Conservation (phyloP, 2,329 filamentous ascomycete species). For the Periconia macrospinosa region DNA sequence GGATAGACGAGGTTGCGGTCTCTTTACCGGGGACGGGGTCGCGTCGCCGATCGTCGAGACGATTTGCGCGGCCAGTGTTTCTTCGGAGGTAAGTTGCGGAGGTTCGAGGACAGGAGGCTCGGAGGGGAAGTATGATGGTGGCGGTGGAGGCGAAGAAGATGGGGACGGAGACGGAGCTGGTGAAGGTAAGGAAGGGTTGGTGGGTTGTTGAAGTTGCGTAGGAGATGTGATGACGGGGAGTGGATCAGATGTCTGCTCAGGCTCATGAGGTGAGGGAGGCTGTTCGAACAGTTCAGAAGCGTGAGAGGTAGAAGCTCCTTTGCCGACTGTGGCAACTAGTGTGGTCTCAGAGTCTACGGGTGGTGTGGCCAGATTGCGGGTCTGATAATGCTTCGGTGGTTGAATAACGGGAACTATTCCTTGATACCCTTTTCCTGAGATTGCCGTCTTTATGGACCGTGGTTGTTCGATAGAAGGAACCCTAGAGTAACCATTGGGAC, state of each 20-base stretch:
- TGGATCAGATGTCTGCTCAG: conserved; percentile 13
- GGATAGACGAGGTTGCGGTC: conserved; percentile 42
- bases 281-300: conserved; percentile 5
- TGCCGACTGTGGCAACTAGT: conserved; percentile 20
- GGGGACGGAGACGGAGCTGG: conserved; percentile 3
- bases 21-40: conserved; percentile 46
- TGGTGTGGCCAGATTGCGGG: conserved; percentile 9
- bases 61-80: conserved; percentile 43
- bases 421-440: conserved; percentile 18
- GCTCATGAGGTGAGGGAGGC: conserved; percentile 1
- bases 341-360: conserved; percentile 33
- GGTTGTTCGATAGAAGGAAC: conserved; percentile 12
- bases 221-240: conserved; percentile 4
- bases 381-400: conserved; percentile 5
- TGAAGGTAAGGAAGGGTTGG: conserved; percentile 2
- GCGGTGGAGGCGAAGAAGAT: conserved; percentile 14
- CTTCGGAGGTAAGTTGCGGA: conserved; percentile 21
- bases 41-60: conserved; percentile 43
- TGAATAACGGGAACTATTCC: conserved; percentile 17
- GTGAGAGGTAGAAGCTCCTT: conserved; percentile 5
- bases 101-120: conserved; percentile 21
- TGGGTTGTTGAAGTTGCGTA: not conserved
- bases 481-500: conserved; percentile 15
- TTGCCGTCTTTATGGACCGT: conserved; percentile 15
- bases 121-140: conserved; percentile 19